phyloP scores from a whole-genome alignment of 179 eudicot species.

The Kewa caespitosa region DNA sequence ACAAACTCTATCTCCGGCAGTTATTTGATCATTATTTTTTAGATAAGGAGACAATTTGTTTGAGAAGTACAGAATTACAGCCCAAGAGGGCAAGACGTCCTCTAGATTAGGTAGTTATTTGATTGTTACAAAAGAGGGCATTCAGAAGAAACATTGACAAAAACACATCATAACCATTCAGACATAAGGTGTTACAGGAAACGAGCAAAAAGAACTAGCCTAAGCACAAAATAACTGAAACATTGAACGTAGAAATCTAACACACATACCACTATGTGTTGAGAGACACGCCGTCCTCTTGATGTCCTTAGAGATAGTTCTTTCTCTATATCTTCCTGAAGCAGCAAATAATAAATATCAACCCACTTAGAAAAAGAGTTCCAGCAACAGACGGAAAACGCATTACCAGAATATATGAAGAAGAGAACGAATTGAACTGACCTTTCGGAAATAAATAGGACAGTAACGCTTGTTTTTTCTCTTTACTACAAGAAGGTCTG shows the following conservation, averaged over 20 bases:
- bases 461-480: slow-evolving; percentile 79
- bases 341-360: slow-evolving; percentile 20
- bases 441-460: slow-evolving; percentile 93
- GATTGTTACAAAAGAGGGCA: background rate
- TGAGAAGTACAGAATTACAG: no score
- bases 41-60: no score
- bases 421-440: slow-evolving; percentile 28
- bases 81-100: no score
- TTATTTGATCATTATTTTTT: no score
- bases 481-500: slow-evolving; percentile 88
- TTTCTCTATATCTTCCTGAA: slow-evolving; percentile 95
- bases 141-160: background rate
- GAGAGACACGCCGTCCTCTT: slow-evolving; percentile 65
- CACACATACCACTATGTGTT: slow-evolving; percentile 63
- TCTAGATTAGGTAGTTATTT: no score
- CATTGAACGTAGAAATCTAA: background rate
- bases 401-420: slow-evolving; percentile 1
- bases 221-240: background rate
- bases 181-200: background rate
- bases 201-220: background rate
- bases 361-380: background rate
- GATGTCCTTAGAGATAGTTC: slow-evolving; percentile 58
- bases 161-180: background rate
- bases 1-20: no score
- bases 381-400: background rate